Percentiles rank a stretch among this genome's conserved stretches.
Conservation (phyloP, 2,329 filamentous ascomycete species). For the Simplicillium aogashimaense region DNA sequence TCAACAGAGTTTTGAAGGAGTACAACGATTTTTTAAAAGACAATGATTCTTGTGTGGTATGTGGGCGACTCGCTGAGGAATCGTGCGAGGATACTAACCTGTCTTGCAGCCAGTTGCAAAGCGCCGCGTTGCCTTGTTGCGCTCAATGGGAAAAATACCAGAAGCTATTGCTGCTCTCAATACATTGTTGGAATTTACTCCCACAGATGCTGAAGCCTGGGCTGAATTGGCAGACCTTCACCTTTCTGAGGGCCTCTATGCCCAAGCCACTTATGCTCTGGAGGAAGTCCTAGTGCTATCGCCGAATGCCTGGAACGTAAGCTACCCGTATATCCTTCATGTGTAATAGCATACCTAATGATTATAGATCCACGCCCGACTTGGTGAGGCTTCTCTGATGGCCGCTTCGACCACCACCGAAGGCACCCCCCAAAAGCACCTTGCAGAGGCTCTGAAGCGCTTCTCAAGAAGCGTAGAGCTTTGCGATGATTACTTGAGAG, state of each 20-base stretch:
- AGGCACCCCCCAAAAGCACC: slow-evolving; percentile 35
- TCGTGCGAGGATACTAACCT: neutral
- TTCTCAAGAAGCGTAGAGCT: slow-evolving; percentile 89
- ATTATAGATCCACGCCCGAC: slow-evolving; percentile 68
- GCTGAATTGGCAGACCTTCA: slow-evolving; percentile 85
- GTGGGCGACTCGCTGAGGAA: neutral
- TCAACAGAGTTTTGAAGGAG: slow-evolving; percentile 61
- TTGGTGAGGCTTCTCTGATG: slow-evolving; percentile 78
- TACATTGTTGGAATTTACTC: slow-evolving; percentile 68
- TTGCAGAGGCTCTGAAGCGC: slow-evolving; percentile 68
- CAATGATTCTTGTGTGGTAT: slow-evolving; percentile 56
- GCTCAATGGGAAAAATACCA: slow-evolving; percentile 55
- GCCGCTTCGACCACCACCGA: slow-evolving; percentile 38
- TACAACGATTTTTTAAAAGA: slow-evolving; percentile 69
- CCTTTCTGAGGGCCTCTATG: slow-evolving; percentile 63
- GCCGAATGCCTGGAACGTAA: slow-evolving; percentile 92
- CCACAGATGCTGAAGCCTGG: slow-evolving; percentile 91
- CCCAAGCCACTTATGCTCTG: slow-evolving; percentile 77
- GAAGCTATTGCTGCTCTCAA: slow-evolving; percentile 70
- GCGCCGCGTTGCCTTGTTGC: slow-evolving; percentile 69
- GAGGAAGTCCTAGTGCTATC: slow-evolving; percentile 83
- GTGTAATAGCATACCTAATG: slow-evolving; percentile 10
- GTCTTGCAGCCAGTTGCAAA: slow-evolving; percentile 65
- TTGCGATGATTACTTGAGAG: slow-evolving; percentile 84
- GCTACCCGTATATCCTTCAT: slow-evolving; percentile 19